A percentile compares a stretch with the other conserved stretches of the same genome.
Evolutionary conservation across 768 basidiomycete species (phyloP).

Genomic region (Termitomyces sp.): DNA sequence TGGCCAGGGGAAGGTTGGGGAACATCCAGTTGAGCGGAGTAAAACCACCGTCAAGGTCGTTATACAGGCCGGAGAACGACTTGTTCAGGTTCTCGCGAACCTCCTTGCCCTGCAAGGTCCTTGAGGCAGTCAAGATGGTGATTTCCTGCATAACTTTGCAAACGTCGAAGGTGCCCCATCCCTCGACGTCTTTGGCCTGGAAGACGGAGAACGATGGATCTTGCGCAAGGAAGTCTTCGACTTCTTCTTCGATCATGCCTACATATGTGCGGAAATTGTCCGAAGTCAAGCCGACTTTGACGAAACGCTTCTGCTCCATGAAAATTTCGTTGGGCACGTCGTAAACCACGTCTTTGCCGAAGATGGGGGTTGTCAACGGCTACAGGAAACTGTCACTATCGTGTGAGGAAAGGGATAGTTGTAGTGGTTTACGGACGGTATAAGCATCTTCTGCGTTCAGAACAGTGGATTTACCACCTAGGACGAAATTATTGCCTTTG

Average conservation of each 20-base stretch:
- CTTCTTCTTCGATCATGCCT: conserved; percentile 73
- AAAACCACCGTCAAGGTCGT: conserved; percentile 92
- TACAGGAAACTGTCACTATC: conserved; percentile 22
- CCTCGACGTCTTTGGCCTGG: conserved; percentile 60
- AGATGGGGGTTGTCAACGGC: conserved; percentile 92
- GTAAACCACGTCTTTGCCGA: conserved; percentile 97
- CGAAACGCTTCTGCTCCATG: conserved; percentile 99
- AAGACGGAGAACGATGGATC: conserved; percentile 59
- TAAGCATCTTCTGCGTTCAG: conserved; percentile 98
- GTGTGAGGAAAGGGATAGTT: background rate
- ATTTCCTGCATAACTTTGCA: conserved; percentile 76
- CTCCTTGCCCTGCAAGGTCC: conserved; percentile 91
- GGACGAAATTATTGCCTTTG: conserved; percentile 89
- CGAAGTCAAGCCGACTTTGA: conserved; percentile 90
- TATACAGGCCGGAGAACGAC: conserved; percentile 77
- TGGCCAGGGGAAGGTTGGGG: conserved; percentile 86
- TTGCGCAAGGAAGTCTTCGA: conserved; percentile 60
- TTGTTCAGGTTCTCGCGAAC: conserved; percentile 77
- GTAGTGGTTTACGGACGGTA: conserved; percentile 62
- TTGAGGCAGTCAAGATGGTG: conserved; percentile 90
- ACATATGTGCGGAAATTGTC: conserved; percentile 88
- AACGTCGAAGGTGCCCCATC: conserved; percentile 77
- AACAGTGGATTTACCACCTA: conserved; percentile 88
- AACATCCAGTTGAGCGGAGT: conserved; percentile 95
- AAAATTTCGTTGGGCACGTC: conserved; percentile 93